These are phyloP conservation scores for Neonectria ditissima DNA, from an alignment of 2,329 filamentous ascomycete species.

Conservation along the genomic window DNA sequence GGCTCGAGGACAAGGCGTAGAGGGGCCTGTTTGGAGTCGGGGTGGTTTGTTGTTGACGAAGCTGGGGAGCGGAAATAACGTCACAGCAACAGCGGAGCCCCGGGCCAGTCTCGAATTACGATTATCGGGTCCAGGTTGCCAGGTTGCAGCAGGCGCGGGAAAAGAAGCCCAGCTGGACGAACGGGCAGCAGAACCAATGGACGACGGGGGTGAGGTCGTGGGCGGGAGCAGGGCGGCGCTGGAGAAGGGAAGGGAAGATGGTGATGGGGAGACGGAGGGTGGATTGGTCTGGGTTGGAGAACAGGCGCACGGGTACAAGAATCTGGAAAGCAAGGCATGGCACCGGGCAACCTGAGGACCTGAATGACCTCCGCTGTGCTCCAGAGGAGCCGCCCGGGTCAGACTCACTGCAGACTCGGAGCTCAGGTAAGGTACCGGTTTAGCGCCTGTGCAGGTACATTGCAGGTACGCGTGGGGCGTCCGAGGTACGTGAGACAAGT, in stretches of 20 bases:
- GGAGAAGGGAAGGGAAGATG: slow-evolving; percentile 11
- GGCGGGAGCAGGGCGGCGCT: slow-evolving; percentile 10
- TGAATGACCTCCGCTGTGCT: background rate
- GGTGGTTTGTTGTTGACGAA: slow-evolving; percentile 36
- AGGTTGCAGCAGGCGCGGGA: slow-evolving; percentile 30
- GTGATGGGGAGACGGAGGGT: slow-evolving; percentile 13
- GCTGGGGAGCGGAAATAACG: slow-evolving; percentile 40
- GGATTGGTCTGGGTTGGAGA: slow-evolving; percentile 24
- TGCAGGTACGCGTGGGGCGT: slow-evolving; percentile 3
- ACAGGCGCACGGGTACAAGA: slow-evolving; percentile 23
- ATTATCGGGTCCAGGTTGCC: slow-evolving; percentile 36
- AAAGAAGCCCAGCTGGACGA: slow-evolving; percentile 12
- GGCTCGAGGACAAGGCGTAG: slow-evolving; percentile 28
- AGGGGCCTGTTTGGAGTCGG: slow-evolving; percentile 22
- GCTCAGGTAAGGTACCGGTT: slow-evolving; percentile 27
- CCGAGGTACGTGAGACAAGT: background rate
- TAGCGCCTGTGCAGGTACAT: slow-evolving; percentile 18
- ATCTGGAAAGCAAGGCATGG: slow-evolving; percentile 20
- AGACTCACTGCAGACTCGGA: slow-evolving; percentile 21
- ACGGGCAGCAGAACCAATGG: slow-evolving; percentile 14
- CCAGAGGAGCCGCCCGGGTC: background rate
- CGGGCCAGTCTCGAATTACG: slow-evolving; percentile 37
- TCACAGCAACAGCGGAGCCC: slow-evolving; percentile 38
- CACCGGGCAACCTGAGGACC: slow-evolving; percentile 14
- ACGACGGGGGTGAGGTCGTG: slow-evolving; percentile 16